Conservation (phyloP, 495 filamentous ascomycete genomes). For the Aspergillus panamensis region DNA sequence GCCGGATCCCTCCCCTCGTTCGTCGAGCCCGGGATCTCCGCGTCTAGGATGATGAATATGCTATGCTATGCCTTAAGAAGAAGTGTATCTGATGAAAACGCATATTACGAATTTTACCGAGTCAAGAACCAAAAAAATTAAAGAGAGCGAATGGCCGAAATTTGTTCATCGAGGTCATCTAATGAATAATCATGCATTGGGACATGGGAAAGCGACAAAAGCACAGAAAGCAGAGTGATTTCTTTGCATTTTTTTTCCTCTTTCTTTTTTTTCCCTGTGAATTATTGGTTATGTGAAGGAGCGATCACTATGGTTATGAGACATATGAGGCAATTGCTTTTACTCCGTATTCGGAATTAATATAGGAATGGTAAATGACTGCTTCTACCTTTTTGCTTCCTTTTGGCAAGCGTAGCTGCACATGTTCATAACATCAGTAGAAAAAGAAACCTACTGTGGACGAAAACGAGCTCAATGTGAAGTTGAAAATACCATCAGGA, state of each 20-base stretch:
- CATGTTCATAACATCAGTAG: no score
- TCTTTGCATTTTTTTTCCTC: not conserved
- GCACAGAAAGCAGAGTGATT: not conserved
- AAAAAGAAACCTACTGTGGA: no score
- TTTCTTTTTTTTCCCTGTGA: not conserved
- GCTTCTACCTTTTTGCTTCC: not conserved
- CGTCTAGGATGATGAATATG: constrained; percentile 11
- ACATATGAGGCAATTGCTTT: not conserved
- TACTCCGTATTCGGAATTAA: no score
- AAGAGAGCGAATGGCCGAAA: not conserved
- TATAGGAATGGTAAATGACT: not conserved
- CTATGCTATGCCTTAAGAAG: not conserved
- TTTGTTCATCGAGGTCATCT: not conserved
- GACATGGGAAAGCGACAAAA: constrained; percentile 8
- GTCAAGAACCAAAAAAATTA: no score
- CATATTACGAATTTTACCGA: constrained; percentile 5
- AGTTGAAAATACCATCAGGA: no score
- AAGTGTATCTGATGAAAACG: no score
- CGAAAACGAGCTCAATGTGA: no score
- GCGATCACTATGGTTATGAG: not conserved
- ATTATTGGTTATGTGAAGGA: constrained; percentile 3
- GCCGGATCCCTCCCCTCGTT: constrained; percentile 55
- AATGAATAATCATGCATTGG: constrained; percentile 17
- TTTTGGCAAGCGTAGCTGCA: no score
- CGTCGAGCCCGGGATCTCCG: constrained; percentile 54